These are phyloP conservation scores for Anisodus acutangulus DNA, from an alignment of 257 asterid genomes.

Conservation along the genomic window DNA sequence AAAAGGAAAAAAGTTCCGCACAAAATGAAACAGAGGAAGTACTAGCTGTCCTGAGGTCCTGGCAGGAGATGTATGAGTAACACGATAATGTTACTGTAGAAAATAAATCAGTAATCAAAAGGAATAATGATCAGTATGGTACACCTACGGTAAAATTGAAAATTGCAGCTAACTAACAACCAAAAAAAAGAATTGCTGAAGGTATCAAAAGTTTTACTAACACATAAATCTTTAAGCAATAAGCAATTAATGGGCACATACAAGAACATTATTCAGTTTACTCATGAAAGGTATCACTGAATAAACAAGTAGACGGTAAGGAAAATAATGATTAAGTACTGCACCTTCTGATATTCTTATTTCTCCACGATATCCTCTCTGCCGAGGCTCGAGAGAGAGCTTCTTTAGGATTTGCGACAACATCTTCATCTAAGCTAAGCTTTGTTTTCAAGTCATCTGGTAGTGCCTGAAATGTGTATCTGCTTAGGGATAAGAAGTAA, in stretches of 20 bases:
- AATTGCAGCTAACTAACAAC: slow-evolving; percentile 1
- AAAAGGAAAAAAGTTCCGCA: background rate
- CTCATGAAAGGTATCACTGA: background rate
- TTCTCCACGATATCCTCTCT: slow-evolving; percentile 57
- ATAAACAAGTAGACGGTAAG: background rate
- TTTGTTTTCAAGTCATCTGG: slow-evolving; percentile 94
- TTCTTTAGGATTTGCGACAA: slow-evolving; percentile 81
- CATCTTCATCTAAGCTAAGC: slow-evolving; percentile 90
- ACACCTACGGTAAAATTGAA: background rate
- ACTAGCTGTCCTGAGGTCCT: background rate
- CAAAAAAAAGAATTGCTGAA: background rate
- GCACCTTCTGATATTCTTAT: slow-evolving; percentile 66
- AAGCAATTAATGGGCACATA: background rate
- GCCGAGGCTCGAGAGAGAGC: slow-evolving; percentile 75
- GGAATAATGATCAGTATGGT: background rate
- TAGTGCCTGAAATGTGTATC: slow-evolving; percentile 65
- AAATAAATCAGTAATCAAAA: slow-evolving; percentile 9
- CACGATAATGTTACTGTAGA: background rate
- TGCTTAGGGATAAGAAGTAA: slow-evolving; percentile 33
- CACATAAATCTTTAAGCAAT: background rate
- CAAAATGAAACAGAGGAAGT: background rate
- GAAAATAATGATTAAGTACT: slow-evolving; percentile 22
- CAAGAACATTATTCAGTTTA: background rate
- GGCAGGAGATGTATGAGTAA: background rate
- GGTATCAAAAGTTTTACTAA: background rate